A percentile compares a stretch with the other conserved stretches of the same genome.
Evolutionary conservation across 768 basidiomycete genomes (phyloP).

Genomic region (Tricholoma flavovirens): DNA sequence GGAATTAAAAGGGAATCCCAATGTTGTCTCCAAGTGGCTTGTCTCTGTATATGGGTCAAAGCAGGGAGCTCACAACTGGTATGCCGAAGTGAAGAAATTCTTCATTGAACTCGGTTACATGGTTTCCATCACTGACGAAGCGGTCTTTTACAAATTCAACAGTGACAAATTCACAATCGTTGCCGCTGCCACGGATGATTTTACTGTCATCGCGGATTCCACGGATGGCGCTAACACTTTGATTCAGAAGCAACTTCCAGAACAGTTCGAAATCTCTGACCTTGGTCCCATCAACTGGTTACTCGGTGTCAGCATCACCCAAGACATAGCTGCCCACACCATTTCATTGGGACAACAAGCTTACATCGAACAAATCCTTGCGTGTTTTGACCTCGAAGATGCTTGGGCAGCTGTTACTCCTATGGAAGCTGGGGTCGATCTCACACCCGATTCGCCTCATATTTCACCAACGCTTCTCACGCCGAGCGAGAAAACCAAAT

Average conservation of each 20-base stretch:
- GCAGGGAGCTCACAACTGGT: constrained; percentile 3
- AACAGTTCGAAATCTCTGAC: too few species aligned
- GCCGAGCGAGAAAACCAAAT: too few species aligned
- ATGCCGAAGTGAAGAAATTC: not conserved
- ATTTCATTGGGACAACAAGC: not conserved
- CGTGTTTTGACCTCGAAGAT: constrained; percentile 7
- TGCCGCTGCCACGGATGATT: not conserved
- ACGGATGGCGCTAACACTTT: not conserved
- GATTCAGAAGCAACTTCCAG: constrained; percentile 5
- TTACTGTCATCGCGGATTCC: not conserved
- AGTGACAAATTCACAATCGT: constrained; percentile 6
- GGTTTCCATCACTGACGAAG: constrained; percentile 12
- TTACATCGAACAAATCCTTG: constrained; percentile 11
- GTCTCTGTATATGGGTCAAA: not conserved
- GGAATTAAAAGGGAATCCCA: not conserved
- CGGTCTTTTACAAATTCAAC: constrained; percentile 18
- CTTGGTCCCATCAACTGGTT: too few species aligned
- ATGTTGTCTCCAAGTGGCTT: not conserved
- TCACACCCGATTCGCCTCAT: constrained; percentile 1
- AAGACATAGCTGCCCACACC: too few species aligned
- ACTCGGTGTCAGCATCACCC: too few species aligned
- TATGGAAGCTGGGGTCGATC: not conserved
- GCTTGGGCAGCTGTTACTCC: not conserved
- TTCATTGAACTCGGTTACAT: constrained; percentile 1
- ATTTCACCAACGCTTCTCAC: not conserved